Base-by-base conservation (phyloP, 2,329 filamentous ascomycete species). In the Paecilomyces niveus region DNA sequence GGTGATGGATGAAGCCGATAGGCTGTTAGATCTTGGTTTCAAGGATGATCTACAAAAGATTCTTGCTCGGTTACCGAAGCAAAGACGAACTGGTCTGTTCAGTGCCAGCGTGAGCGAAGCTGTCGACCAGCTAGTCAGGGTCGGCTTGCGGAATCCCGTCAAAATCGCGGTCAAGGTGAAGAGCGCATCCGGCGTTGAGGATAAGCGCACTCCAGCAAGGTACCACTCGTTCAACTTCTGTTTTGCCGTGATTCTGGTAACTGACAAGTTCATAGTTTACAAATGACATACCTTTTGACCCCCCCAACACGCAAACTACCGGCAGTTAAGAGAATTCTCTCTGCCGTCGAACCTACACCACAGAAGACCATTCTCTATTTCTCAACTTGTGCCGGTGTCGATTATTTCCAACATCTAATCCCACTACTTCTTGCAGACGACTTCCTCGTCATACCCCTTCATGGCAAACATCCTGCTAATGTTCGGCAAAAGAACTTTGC, bases 91-190 rank as follows among this genome's bases (percentile, higher is more conserved):
- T 0, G 94, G 94, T 0, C 78, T 99, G 0, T 99, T 97, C 76
- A 96, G 91, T 68, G 94, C 94, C 11, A 95, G 89, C 67, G 89
- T 99, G n/a, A 94, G 89, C 66, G 94, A 97, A 70, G 94, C 94
- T 1, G 90, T 99, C 0, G 88, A 92, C 62, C 90, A 97, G 70
- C 89, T 99, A 57, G 92, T 99, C 56, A 85, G 92, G 35, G 91
- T 97, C 7, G 94, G 94, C 21, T 78, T 97, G 63, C 84, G 94
- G 39, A 97, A 99, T 73, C 94, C 94, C 0, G 92, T 97, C 67
- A 95, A 95, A 69, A 91, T 99, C 61, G 88, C 90, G 10, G 94
- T 97, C 55, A 94, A 93, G 67, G 94, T 99, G 56, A 94, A 92
- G 74, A 86, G 85, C 70, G 85, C 74, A 78, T 84, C 78, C 21